A percentile compares a stretch with the other conserved stretches of the same genome.
Conservation (phyloP, 106 monocot genomes). For the Allium fistulosum region DNA sequence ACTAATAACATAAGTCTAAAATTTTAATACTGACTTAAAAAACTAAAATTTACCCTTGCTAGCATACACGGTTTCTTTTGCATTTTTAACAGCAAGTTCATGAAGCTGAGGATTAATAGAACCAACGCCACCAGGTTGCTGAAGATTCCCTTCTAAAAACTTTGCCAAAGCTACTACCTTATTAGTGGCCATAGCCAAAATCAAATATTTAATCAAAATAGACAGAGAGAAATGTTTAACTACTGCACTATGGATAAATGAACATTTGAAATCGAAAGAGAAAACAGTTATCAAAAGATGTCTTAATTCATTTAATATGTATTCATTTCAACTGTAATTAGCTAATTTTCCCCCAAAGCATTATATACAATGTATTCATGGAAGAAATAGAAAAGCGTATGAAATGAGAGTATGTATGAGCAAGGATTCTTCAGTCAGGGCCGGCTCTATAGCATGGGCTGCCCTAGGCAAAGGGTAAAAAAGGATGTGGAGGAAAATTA, state of each 20-base stretch:
- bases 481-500: too few relatives aligned
- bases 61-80: slow-evolving; percentile 69
- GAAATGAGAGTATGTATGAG: background rate
- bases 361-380: slow-evolving; percentile 14
- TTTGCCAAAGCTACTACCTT: slow-evolving; percentile 93
- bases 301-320: too few relatives aligned
- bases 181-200: slow-evolving; percentile 46
- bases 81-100: slow-evolving; percentile 10
- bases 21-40: background rate
- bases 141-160: slow-evolving; percentile 88
- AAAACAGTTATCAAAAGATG: too few relatives aligned
- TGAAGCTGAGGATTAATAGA: slow-evolving; percentile 74
- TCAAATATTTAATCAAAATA: too few relatives aligned
- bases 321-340: background rate
- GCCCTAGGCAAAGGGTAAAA: too few relatives aligned
- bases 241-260: too few relatives aligned
- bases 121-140: slow-evolving; percentile 75
- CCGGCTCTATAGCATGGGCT: too few relatives aligned
- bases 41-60: slow-evolving; percentile 9
- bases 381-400: background rate
- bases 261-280: too few relatives aligned
- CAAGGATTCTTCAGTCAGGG: background rate
- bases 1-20: too few relatives aligned
- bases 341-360: background rate
- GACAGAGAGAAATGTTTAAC: too few relatives aligned